Conservation (phyloP, 1,139 yeast species). For the Debaryomyces sp. region DNA sequence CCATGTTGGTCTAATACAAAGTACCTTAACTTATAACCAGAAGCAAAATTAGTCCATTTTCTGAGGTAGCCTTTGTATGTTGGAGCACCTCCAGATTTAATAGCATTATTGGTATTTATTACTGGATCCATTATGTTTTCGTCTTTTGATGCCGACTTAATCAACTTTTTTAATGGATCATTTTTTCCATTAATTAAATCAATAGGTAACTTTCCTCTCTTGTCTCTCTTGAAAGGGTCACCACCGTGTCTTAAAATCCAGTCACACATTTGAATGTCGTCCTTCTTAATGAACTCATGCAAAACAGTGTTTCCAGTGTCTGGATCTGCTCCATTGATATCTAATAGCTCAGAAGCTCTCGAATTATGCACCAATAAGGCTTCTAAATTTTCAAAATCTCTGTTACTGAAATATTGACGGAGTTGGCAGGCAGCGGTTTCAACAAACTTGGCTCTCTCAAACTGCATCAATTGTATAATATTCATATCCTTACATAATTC, state of each 20-base stretch:
- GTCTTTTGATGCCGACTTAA: conserved; percentile 78
- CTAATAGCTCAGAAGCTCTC: conserved; percentile 79
- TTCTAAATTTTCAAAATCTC: conserved; percentile 71
- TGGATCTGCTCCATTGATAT: conserved; percentile 94
- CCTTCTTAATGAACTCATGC: conserved; percentile 81
- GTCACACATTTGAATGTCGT: conserved; percentile 82
- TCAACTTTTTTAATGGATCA: conserved; percentile 63
- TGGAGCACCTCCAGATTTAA: conserved; percentile 58
- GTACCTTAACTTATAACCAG: conserved; percentile 93
- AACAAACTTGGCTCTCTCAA: conserved; percentile 79
- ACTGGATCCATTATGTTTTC: conserved; percentile 76
- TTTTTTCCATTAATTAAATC: conserved; percentile 60
- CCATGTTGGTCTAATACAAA: conserved; percentile 85
- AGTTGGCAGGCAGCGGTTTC: conserved; percentile 73
- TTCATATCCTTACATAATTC: conserved; percentile 69
- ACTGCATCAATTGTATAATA: conserved; percentile 71
- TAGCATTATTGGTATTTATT: conserved; percentile 36
- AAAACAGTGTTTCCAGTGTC: conserved; percentile 91
- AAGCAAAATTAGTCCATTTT: conserved; percentile 97
- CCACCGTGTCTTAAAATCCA: conserved; percentile 94
- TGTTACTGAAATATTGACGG: conserved; percentile 65
- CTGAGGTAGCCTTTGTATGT: conserved; percentile 87
- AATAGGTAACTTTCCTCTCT: conserved; percentile 77
- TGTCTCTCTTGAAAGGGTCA: conserved; percentile 90
- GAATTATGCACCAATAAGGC: conserved; percentile 62